Evolutionary conservation across 2,329 filamentous ascomycete species (phyloP), one percentile per base, ranked within the genome.

Genomic region (Xylaria sp.): DNA sequence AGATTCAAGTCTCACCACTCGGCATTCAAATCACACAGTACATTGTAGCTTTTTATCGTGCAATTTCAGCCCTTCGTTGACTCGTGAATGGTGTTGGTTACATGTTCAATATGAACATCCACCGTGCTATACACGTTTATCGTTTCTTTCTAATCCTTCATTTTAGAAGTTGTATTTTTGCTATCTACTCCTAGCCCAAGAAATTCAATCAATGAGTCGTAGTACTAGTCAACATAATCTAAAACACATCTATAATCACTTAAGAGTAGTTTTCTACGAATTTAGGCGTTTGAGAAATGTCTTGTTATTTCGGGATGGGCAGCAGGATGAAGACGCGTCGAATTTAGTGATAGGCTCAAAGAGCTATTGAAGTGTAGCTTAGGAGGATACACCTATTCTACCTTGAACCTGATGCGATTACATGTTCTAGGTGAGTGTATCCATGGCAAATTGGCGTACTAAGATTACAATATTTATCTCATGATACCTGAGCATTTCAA

Each of bases 1-100:
- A 24, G 53, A n/a, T 30, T 36, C 27, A 39, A n/a, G 34, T 21
- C 53, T 45, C 24, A 30, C 19, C 36, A 48, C 48, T 54, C 19
- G 27, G 45, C 34, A 30, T 58, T 45, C 19, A 17, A 34, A 32
- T 53, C 21, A 48, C 54, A 34, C 17, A 64, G 34, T 59, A 58
- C 53, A 59, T 58, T 36, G 24, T 64, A 64, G 11, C 32, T 64
- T 30, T n/a, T 39, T 64, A 21, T 21, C 12, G 32, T 47, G 9
- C 19, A 42, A 27, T 45, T n/a, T 50, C 39, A 12, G 11, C n/a
- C 24, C 32, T 36, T 56, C 19, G 19, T n/a, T 17, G 12, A 27
- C 30, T 19, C 19, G 27, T 50, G 14, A 27, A 48, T 30, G 27
- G 19, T 9, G 32, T 36, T 63, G 27, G 14, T 17, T 11, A 30